Conservation (phyloP, 495 filamentous ascomycete genomes). For the Stereocaulon alpinum region DNA sequence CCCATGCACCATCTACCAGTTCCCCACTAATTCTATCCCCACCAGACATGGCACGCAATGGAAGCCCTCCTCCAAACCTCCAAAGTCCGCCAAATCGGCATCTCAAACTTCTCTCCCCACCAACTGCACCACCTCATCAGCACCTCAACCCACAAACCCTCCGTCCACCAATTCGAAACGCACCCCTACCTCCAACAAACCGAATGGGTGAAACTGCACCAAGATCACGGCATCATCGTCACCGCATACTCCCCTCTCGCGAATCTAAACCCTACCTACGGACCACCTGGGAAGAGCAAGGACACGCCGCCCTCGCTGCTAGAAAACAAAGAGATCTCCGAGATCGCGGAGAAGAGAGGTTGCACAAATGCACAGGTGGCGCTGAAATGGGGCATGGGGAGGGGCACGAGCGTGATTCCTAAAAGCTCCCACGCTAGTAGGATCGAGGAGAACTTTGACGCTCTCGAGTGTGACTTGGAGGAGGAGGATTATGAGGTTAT, state of each 20-base stretch:
- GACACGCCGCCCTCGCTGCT: conserved; percentile 27
- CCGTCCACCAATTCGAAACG: conserved; percentile 50
- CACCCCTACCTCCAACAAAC: conserved; percentile 53
- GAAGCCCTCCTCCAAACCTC: conserved; percentile 46
- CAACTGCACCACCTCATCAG: conserved; percentile 35
- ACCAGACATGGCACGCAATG: conserved; percentile 38
- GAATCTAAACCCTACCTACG: conserved; percentile 38
- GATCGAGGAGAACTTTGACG: conserved; percentile 41
- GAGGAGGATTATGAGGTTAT: conserved; percentile 23
- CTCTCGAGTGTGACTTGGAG: conserved; percentile 19
- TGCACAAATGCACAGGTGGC: conserved; percentile 40
- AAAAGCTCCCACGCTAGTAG: conserved; percentile 41
- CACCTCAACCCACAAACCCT: conserved; percentile 34
- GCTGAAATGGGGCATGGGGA: conserved; percentile 40
- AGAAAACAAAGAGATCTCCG: conserved; percentile 23
- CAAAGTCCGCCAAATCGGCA: conserved; percentile 47
- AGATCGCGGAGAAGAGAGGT: conserved; percentile 36
- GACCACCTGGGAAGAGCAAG: conserved; percentile 29
- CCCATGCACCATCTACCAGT: not conserved
- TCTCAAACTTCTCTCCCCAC: conserved; percentile 46
- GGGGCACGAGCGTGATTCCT: conserved; percentile 44
- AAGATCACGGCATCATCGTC: conserved; percentile 42
- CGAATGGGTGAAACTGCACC: conserved; percentile 37
- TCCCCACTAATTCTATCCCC: not conserved
- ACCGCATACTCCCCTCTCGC: conserved; percentile 52